Conservation (phyloP, 495 filamentous ascomycete genomes). For the Penicillium crystallinum region DNA sequence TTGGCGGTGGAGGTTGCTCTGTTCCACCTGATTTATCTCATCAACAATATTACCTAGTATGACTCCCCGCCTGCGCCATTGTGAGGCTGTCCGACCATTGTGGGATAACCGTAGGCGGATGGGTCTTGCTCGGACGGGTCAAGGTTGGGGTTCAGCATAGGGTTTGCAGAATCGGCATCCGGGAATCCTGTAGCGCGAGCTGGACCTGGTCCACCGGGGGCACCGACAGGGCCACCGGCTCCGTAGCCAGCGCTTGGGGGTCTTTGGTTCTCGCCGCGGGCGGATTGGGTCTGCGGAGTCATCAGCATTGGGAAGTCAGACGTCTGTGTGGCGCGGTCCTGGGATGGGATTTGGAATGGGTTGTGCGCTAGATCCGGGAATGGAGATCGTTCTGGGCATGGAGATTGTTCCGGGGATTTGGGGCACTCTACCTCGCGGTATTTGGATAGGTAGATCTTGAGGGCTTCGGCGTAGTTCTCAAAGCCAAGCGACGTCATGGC, state of each 20-base stretch:
- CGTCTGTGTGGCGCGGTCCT: not conserved
- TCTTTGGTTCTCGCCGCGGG: constrained; percentile 67
- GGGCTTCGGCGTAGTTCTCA: constrained; percentile 95
- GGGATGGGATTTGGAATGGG: not conserved
- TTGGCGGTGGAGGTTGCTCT: not conserved
- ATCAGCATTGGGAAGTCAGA: not conserved
- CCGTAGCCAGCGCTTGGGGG: constrained; percentile 68
- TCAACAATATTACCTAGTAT: constrained; percentile 30
- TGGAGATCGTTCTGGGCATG: no score
- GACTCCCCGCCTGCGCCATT: constrained; percentile 60
- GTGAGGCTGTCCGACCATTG: constrained; percentile 57
- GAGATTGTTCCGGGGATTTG: not conserved
- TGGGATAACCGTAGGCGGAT: constrained; percentile 57
- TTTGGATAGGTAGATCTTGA: constrained; percentile 96
- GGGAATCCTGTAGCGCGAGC: constrained; percentile 48
- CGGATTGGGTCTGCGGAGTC: constrained; percentile 58
- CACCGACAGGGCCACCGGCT: constrained; percentile 43
- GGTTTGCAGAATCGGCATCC: constrained; percentile 52
- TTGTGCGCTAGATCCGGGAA: no score
- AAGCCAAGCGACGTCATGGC: constrained; percentile 99
- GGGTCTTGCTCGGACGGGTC: constrained; percentile 56
- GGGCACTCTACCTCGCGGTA: constrained; percentile 63
- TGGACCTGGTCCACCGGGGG: constrained; percentile 34
- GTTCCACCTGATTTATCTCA: not conserved
- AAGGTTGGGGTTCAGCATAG: constrained; percentile 55